These are phyloP conservation scores for Papiliotrema fonsecae DNA, from an alignment of 1,284 basidiomycete species.

Conservation along the genomic window DNA sequence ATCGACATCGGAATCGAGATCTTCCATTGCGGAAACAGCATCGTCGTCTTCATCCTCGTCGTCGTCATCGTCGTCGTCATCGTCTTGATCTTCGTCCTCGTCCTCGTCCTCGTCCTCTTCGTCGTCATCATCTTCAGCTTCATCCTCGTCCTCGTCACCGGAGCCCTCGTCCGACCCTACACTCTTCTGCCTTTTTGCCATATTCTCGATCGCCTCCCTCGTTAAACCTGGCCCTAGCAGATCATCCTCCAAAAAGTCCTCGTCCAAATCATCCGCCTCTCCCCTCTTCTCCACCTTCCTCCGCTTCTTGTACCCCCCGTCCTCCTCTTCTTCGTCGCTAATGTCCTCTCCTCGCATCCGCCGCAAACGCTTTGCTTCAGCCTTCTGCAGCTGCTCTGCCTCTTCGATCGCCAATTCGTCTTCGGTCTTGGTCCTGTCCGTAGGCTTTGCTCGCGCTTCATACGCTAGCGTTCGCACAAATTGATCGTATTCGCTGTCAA, in stretches of 20 bases:
- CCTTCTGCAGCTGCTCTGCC: conserved; percentile 78
- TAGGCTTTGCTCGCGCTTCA: conserved; percentile 88
- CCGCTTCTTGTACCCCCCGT: conserved; percentile 27
- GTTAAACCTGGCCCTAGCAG: conserved; percentile 54
- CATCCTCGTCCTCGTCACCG: conserved; percentile 31
- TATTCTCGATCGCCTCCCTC: conserved; percentile 41
- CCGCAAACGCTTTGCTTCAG: conserved; percentile 70
- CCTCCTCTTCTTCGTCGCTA: conserved; percentile 56
- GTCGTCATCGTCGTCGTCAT: conserved; percentile 27
- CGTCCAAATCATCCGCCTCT: conserved; percentile 79
- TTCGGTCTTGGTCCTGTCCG: conserved; percentile 93
- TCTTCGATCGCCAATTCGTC: conserved; percentile 88
- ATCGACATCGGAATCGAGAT: conserved; percentile 33
- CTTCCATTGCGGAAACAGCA: conserved; percentile 29
- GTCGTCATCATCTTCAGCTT: conserved; percentile 33
- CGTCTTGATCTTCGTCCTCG: conserved; percentile 34
- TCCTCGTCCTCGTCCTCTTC: conserved; percentile 34
- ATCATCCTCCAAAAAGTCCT: conserved; percentile 65
- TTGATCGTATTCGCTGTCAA: conserved; percentile 68
- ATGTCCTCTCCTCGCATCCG: conserved; percentile 83
- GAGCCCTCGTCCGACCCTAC: conserved; percentile 37
- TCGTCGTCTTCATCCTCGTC: conserved; percentile 45
- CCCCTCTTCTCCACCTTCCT: conserved; percentile 54
- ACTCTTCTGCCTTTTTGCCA: conserved; percentile 22
- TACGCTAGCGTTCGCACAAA: conserved; percentile 89